Evolutionary conservation across 192 early-diverging fungal species (phyloP), one percentile per base, ranked within the genome.

Genomic region (Linnemannia hyalina): DNA sequence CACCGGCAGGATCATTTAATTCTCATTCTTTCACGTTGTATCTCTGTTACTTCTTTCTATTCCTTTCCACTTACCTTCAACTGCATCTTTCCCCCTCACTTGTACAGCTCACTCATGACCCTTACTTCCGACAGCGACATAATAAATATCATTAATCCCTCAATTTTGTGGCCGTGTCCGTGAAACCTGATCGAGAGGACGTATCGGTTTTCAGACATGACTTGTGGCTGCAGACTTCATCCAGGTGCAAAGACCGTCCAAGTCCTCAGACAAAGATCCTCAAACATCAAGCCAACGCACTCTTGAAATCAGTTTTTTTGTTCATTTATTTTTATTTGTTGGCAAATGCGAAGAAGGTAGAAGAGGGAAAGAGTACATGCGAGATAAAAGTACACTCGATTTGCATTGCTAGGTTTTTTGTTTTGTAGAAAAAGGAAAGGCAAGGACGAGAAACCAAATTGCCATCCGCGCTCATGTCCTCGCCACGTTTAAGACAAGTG

Each of bases 401-500:
- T 38, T 57, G 74, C 44, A 47, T 46, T 47, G 40, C 32, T 52
- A 63, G 32, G 10, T 63, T 55, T 63, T 29, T 42, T 10, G 20
- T 11, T 60, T 40, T 68, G 4, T 76, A 35, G 10, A 29, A 32
- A 69, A 68, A 26, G 38, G 15, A 69, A 38, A 13, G 26, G 3
- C 20, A 32, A 44, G 26, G 68, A 75, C 49, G 55, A 63, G 35
- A 75, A 32, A 16, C 4, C 18, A 26, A 32, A 5, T 22, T 46
- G 44, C 46, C 8, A 1, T 26, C 47, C 16, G 1, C 36, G 35
- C 36, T 41, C 10, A 23, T 20, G 32, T 32, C 46, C 6, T n/a
- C 13, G 41, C 4, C 6, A 40, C 20, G 15, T 38, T 72, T 82
- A 95, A 9, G 94, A 95, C 40, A 95, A 60, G 40, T 93, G 92